Percentiles rank a stretch among this genome's conserved stretches.
Evolutionary conservation across 1,139 yeast species (phyloP).

Genomic region (Geotrichum phurueaensis): DNA sequence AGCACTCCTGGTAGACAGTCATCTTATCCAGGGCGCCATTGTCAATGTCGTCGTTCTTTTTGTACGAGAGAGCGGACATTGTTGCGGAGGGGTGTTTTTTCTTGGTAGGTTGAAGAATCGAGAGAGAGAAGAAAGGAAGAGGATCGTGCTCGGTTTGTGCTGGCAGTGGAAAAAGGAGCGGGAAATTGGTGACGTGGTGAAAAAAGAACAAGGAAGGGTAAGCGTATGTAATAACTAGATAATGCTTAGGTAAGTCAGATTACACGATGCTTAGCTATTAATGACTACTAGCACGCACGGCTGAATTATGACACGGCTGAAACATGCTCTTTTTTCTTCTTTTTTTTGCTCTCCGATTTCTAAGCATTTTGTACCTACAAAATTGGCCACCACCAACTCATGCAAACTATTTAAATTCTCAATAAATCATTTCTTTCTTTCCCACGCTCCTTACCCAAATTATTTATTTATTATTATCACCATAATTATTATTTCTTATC

Average conservation of each 20-base stretch:
- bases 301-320: background rate
- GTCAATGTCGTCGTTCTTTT: constrained; percentile 73
- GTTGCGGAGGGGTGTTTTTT: background rate
- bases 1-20: constrained; percentile 95
- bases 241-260: background rate
- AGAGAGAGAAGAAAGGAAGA: background rate
- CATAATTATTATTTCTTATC: background rate
- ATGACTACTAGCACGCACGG: too few species aligned
- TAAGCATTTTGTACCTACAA: background rate
- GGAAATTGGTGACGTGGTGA: background rate
- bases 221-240: background rate
- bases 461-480: background rate
- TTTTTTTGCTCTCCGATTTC: background rate
- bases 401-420: background rate
- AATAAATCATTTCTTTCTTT: background rate
- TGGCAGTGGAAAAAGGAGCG: background rate
- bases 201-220: background rate
- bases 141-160: background rate
- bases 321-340: background rate
- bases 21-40: constrained; percentile 81
- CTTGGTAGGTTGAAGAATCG: background rate
- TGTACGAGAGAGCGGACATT: constrained; percentile 79
- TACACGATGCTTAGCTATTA: too few species aligned
- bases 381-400: background rate
- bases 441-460: background rate